Percentiles rank a stretch among this genome's conserved stretches.
phyloP scores from a whole-genome alignment of 108 stramenopile species.

The Skeletonema grethae region DNA sequence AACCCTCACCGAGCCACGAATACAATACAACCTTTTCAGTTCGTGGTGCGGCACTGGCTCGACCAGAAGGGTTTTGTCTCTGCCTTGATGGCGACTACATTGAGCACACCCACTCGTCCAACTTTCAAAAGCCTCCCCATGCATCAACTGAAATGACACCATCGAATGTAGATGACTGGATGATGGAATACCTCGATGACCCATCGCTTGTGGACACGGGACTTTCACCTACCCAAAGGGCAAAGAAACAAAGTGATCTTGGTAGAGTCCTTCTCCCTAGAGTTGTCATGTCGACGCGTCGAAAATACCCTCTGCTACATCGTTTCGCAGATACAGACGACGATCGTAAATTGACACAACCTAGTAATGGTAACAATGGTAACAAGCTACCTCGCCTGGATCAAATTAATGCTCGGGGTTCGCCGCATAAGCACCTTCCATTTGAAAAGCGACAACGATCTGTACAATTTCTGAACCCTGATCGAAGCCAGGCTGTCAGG shows the following conservation, averaged over 20 bases:
- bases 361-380: not conserved
- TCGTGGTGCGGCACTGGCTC: conserved; percentile 73
- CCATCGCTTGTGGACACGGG: not conserved
- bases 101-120: not conserved
- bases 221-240: conserved; percentile 8
- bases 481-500: conserved; percentile 61
- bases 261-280: conserved; percentile 31
- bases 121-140: conserved; percentile 14
- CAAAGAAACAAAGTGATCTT: conserved; percentile 17
- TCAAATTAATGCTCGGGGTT: conserved; percentile 1
- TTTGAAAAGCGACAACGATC: conserved; percentile 48
- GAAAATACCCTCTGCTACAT: conserved; percentile 38
- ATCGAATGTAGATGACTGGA: conserved; percentile 25
- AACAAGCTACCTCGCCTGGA: not conserved
- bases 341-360: conserved; percentile 8
- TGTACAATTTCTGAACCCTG: conserved; percentile 79
- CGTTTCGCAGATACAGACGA: conserved; percentile 31
- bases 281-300: conserved; percentile 35
- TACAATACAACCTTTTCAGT: conserved; percentile 67
- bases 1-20: conserved; percentile 17
- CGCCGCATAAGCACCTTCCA: conserved; percentile 11
- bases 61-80: conserved; percentile 80
- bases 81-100: conserved; percentile 61
- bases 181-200: conserved; percentile 18
- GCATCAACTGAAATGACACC: not conserved